These are phyloP conservation scores for Peronosclerospora sorghi DNA, from an alignment of 352 stramenopile species.

Conservation along the genomic window DNA sequence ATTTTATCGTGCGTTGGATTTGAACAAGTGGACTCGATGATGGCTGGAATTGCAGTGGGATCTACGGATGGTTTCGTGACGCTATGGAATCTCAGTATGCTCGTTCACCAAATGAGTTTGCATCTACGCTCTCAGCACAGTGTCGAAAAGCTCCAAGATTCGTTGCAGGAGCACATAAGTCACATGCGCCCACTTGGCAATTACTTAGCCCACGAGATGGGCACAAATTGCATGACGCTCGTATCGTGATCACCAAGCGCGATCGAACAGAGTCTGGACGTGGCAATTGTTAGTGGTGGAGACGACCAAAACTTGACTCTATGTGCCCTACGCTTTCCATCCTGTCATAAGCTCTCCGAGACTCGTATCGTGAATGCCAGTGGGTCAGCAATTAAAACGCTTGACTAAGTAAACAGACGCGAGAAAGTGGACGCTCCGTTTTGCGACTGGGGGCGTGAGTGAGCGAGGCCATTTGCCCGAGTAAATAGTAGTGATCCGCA, in stretches of 20 bases:
- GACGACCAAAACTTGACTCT: conserved; percentile 69
- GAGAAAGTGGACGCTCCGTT: too few relatives aligned
- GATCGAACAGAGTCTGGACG: conserved; percentile 10
- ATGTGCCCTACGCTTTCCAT: conserved; percentile 24
- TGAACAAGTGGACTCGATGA: conserved; percentile 10
- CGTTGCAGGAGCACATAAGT: conserved; percentile 20
- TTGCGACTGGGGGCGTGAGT: too few relatives aligned
- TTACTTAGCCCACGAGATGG: conserved; percentile 81
- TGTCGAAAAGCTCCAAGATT: conserved; percentile 2
- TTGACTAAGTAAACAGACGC: conserved; percentile 76
- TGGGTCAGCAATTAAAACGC: conserved; percentile 71
- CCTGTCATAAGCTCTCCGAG: conserved; percentile 25
- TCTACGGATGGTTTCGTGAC: conserved; percentile 75
- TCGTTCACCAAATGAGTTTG: conserved; percentile 15
- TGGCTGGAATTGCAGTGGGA: conserved; percentile 52
- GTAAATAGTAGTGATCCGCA: too few relatives aligned
- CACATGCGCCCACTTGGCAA: conserved; percentile 25
- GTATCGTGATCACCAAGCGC: conserved; percentile 13
- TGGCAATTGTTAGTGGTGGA: conserved; percentile 65
- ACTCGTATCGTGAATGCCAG: conserved; percentile 46
- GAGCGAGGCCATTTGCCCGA: too few relatives aligned
- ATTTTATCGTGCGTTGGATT: conserved; percentile 61
- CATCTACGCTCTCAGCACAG: conserved; percentile 8
- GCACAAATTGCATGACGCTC: conserved; percentile 54
- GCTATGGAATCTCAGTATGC: conserved; percentile 45